Evolutionary conservation across 768 basidiomycete genomes (phyloP).

Genomic region (Boletus reticuloceps): DNA sequence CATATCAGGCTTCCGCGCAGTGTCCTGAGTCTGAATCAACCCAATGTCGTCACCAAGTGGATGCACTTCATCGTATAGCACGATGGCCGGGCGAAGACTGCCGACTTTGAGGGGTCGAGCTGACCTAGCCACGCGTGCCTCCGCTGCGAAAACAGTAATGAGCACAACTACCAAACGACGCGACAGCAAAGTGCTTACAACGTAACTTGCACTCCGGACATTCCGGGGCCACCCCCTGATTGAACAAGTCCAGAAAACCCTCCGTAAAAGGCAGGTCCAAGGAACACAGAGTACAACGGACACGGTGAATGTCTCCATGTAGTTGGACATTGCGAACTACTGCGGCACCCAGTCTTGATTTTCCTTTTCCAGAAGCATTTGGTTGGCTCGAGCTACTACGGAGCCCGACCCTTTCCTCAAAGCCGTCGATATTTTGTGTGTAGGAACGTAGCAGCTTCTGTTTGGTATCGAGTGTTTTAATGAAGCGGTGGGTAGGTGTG

Average conservation of each 20-base stretch:
- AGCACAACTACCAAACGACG: background rate
- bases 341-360: conserved; percentile 61
- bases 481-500: conserved; percentile 84
- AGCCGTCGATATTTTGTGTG: conserved; percentile 97
- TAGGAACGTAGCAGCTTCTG: conserved; percentile 86
- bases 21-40: conserved; percentile 69
- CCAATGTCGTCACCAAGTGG: conserved; percentile 93
- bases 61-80: conserved; percentile 93
- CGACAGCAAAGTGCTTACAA: conserved; percentile 52
- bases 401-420: conserved; percentile 82
- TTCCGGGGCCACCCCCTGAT: conserved; percentile 69
- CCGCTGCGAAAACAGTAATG: conserved; percentile 43
- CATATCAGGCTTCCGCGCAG: conserved; percentile 82
- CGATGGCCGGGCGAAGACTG: conserved; percentile 88
- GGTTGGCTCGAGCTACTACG: conserved; percentile 60
- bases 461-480: conserved; percentile 79
- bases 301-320: conserved; percentile 91
- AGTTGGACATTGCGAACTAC: conserved; percentile 89
- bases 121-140: conserved; percentile 77
- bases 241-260: conserved; percentile 62
- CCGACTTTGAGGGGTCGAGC: conserved; percentile 80
- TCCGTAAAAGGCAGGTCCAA: conserved; percentile 69
- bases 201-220: conserved; percentile 84
- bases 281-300: conserved; percentile 84
- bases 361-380: conserved; percentile 57